phyloP scores from a whole-genome alignment of 2,329 filamentous ascomycete genomes.

The Fusarium sterilihyphosum region DNA sequence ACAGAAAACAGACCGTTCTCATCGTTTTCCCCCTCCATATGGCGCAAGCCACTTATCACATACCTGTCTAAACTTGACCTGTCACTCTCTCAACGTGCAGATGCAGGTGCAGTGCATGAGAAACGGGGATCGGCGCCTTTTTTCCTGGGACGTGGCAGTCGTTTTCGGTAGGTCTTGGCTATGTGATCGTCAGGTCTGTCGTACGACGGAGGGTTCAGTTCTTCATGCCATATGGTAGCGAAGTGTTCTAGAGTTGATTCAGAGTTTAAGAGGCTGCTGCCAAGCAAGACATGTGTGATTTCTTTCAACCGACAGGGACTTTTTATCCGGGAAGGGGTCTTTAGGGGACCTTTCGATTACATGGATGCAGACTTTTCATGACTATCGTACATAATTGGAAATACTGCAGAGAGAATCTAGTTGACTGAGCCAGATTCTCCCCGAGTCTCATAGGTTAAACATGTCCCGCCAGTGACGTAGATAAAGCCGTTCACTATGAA shows the following conservation, averaged over 20 bases:
- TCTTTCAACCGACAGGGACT: neutral
- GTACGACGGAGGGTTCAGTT: neutral
- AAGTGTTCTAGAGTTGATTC: neutral
- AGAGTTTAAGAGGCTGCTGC: neutral
- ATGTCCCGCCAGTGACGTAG: neutral
- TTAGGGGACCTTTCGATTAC: no score
- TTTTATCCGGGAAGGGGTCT: neutral
- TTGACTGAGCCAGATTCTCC: no score
- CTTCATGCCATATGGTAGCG: neutral
- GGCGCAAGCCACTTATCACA: constrained; percentile 5
- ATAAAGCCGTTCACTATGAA: neutral
- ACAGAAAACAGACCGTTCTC: constrained; percentile 2
- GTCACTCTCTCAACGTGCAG: neutral
- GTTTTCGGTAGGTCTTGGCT: neutral
- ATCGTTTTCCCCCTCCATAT: neutral
- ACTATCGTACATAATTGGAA: neutral
- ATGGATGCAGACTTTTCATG: neutral
- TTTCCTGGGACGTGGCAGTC: neutral
- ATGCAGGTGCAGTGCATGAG: neutral
- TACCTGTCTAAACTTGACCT: neutral
- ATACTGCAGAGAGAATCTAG: no score
- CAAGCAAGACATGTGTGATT: neutral
- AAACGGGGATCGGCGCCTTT: constrained; percentile 12
- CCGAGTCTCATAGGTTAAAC: neutral
- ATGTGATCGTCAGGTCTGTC: neutral